Conservation (phyloP, 345 rosid species). For the Geranium rotundifolium region DNA sequence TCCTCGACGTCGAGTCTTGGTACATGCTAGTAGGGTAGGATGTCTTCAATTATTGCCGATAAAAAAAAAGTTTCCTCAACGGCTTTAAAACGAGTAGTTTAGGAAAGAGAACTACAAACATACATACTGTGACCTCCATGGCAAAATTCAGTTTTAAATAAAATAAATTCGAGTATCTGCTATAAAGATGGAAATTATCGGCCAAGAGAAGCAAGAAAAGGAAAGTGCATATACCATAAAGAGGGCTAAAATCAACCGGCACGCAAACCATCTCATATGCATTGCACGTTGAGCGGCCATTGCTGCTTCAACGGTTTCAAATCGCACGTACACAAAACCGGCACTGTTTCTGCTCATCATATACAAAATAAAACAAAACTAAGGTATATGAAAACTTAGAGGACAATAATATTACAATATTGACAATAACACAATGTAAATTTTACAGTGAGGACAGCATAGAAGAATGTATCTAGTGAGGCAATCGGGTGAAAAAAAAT, state of each 20-base stretch:
- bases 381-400: not conserved
- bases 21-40: too few relatives aligned
- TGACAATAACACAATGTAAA: not conserved
- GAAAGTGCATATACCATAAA: slow-evolving; percentile 54
- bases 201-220: not conserved
- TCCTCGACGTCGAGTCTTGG: too few relatives aligned
- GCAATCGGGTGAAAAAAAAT: not conserved
- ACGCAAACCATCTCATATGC: slow-evolving; percentile 97
- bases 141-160: not conserved
- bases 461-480: not conserved
- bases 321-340: slow-evolving; percentile 65
- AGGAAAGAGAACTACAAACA: too few relatives aligned
- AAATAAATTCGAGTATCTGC: not conserved
- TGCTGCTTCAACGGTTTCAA: slow-evolving; percentile 52
- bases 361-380: not conserved
- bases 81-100: too few relatives aligned
- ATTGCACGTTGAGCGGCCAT: slow-evolving; percentile 63
- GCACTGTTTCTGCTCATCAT: slow-evolving; percentile 49
- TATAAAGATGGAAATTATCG: too few relatives aligned
- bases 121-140: too few relatives aligned
- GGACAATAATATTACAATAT: not conserved
- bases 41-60: too few relatives aligned
- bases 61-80: too few relatives aligned
- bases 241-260: slow-evolving; percentile 62
- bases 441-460: not conserved